Evolutionary conservation across 1,284 basidiomycete genomes (phyloP).

Genomic region (Anthracocystis setariae): DNA sequence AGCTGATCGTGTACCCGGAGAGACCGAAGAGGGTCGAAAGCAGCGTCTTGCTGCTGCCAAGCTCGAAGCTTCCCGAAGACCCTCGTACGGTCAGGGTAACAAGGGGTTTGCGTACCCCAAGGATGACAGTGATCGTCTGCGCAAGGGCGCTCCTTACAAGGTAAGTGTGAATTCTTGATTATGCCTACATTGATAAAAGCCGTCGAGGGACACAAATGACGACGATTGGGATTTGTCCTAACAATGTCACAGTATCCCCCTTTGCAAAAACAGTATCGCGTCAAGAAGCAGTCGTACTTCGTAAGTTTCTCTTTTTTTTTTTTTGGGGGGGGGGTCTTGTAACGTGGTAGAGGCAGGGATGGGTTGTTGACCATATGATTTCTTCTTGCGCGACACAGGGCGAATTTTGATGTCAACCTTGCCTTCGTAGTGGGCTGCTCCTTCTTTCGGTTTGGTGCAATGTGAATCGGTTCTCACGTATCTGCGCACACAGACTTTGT

Average conservation of each 20-base stretch:
- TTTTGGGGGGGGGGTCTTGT: too few relatives aligned
- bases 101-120: constrained; percentile 59
- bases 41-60: constrained; percentile 59
- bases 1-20: constrained; percentile 55
- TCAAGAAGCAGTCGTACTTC: constrained; percentile 62
- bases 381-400: too few relatives aligned
- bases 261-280: constrained; percentile 58
- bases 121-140: constrained; percentile 59
- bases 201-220: constrained; percentile 24
- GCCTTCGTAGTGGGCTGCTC: too few relatives aligned
- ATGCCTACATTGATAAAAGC: neutral
- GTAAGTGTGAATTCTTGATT: constrained; percentile 20
- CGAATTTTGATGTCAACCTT: too few relatives aligned
- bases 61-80: constrained; percentile 50
- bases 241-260: constrained; percentile 56
- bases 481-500: too few relatives aligned
- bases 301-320: constrained; percentile 41
- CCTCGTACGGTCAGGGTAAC: constrained; percentile 54
- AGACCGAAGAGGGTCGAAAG: constrained; percentile 57
- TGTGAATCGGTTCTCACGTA: too few relatives aligned
- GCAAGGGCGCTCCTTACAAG: constrained; percentile 62
- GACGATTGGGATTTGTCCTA: constrained; percentile 39
- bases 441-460: too few relatives aligned
- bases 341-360: too few relatives aligned
- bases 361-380: neutral